Evolutionary conservation across 805 yeast genomes (phyloP), one percentile per base, ranked within the genome.

Genomic region (Barnettozyma siamensis): DNA sequence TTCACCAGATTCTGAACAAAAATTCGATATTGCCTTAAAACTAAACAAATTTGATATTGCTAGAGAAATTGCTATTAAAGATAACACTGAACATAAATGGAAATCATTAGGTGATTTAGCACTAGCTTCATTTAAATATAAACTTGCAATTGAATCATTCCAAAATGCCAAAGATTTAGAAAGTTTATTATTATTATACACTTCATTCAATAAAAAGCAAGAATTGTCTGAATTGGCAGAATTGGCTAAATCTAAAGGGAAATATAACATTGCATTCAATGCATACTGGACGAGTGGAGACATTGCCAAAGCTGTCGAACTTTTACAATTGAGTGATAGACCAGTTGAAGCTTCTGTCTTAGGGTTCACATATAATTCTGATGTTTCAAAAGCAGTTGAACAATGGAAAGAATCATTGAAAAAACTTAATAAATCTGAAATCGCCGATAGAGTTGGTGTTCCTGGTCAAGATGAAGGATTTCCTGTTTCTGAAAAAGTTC

Each of bases 51-150:
- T 93, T 47, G 60, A 65, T 2, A 72, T 82, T 49, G 98, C 98
- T 7, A 72, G 75, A 50, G 78, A 76, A 31, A 74, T 83, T 53
- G 82, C 88, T 7, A 59, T 66, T 18, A 65, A 66, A 34, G 76
- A 76, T 38, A 63, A 67, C 33, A 67, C 70, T 33, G 81, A 80
- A 40, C 74, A 80, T 48, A 89, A 87, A 64, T 93, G 98, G 97
- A 86, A 86, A 63, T 73, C 80, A 44, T 73, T 93, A 36, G 99
- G 98, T 50, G 98, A 93, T 66, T 71, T 80, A 45, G 84, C 96
- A 11, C 70, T 93, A 51, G 62, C 72, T 16, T 75, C 75, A 46
- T 93, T 95, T 86, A 79, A 89, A 50, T 72, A 88, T 48, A 76
- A 76, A 51, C 69, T 87, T 49, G 98, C 99, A 4, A 80, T 78